Evolutionary conservation across 2,329 filamentous ascomycete species (phyloP).

Genomic region (Diaporthe capsici): DNA sequence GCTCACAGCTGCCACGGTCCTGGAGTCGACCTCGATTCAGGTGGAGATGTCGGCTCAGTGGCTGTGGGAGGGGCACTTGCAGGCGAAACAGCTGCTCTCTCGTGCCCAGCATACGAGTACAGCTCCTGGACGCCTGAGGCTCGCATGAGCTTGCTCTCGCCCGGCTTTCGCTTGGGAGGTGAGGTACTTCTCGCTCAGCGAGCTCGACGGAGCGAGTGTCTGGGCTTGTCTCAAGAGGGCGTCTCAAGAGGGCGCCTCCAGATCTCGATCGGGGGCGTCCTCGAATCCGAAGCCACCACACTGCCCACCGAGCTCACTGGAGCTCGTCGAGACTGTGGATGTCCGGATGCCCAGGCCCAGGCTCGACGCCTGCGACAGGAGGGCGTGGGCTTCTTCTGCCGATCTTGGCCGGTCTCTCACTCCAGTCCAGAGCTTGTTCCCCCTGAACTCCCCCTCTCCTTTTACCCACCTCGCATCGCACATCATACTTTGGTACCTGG

Average conservation of each 20-base stretch:
- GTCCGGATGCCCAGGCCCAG: constrained; percentile 2
- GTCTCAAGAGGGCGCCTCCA: neutral
- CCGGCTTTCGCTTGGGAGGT: neutral
- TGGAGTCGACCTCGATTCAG: neutral
- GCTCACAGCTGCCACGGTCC: neutral
- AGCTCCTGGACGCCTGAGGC: neutral
- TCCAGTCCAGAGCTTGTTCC: constrained; percentile 5
- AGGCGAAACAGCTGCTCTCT: neutral
- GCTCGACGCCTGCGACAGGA: neutral
- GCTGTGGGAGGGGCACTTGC: neutral
- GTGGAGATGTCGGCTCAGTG: neutral
- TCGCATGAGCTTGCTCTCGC: constrained; percentile 11
- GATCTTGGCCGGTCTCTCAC: constrained; percentile 25
- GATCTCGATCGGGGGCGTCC: constrained; percentile 25
- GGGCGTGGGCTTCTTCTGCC: constrained; percentile 24
- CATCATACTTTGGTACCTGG: constrained; percentile 20
- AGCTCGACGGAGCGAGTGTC: constrained; percentile 2
- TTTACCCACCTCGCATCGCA: neutral
- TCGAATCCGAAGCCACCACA: constrained; percentile 9
- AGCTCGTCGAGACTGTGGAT: constrained; percentile 19
- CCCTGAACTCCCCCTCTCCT: neutral
- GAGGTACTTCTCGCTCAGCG: neutral
- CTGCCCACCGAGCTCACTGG: neutral
- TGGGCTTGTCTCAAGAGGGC: constrained; percentile 15
- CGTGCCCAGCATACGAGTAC: neutral